These are phyloP conservation scores for Ocimum tenuiflorum DNA, from an alignment of 257 asterid species.

Conservation along the genomic window DNA sequence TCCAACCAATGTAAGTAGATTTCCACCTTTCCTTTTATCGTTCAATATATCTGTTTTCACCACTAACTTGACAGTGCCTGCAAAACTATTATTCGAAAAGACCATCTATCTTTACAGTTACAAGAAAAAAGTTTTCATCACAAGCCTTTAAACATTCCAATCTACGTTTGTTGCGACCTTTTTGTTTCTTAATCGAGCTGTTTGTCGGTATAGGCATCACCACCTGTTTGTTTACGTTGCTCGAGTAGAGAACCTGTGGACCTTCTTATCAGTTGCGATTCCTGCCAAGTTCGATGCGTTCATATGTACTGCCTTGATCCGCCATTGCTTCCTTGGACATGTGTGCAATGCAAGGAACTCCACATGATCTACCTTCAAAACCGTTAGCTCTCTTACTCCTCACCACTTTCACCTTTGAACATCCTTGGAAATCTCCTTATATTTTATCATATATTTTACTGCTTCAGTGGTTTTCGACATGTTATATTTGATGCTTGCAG, in stretches of 20 bases:
- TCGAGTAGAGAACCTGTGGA: slow-evolving; percentile 65
- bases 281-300: slow-evolving; percentile 50
- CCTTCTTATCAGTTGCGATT: slow-evolving; percentile 53
- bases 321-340: slow-evolving; percentile 75
- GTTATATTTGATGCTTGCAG: too few relatives aligned
- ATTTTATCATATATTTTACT: too few relatives aligned
- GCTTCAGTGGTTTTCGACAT: too few relatives aligned
- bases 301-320: slow-evolving; percentile 87
- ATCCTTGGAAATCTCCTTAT: background rate
- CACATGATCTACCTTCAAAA: slow-evolving; percentile 39
- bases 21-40: background rate
- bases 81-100: background rate
- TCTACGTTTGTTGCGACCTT: too few relatives aligned
- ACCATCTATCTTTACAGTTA: too few relatives aligned
- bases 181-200: background rate
- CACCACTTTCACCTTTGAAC: too few relatives aligned
- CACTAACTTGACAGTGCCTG: background rate
- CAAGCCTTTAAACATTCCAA: background rate
- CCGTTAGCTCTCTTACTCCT: slow-evolving; percentile 21
- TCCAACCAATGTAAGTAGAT: slow-evolving; percentile 47
- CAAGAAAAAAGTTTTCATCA: too few relatives aligned
- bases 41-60: background rate
- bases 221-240: slow-evolving; percentile 53
- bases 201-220: slow-evolving; percentile 31
- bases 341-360: slow-evolving; percentile 61